These are phyloP conservation scores for Bipolaris victoriae DNA, from an alignment of 2,329 filamentous ascomycete genomes.

Conservation along the genomic window DNA sequence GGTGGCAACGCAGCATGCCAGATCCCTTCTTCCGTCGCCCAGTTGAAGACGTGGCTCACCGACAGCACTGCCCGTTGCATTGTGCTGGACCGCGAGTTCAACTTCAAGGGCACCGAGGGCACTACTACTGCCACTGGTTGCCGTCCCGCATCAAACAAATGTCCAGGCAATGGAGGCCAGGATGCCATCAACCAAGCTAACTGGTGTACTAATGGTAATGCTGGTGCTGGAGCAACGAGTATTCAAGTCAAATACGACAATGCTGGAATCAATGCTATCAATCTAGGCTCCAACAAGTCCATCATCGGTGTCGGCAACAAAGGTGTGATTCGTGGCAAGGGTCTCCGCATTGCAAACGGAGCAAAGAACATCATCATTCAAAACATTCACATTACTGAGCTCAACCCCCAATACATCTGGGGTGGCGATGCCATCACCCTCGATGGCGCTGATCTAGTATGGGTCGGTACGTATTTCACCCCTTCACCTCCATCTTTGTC, in stretches of 20 bases:
- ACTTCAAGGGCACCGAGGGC: constrained; percentile 64
- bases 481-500: background rate
- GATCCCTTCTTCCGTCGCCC: constrained; percentile 39
- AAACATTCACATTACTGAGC: constrained; percentile 53
- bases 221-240: background rate
- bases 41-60: constrained; percentile 66
- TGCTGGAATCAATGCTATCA: constrained; percentile 59
- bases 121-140: constrained; percentile 61
- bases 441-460: constrained; percentile 33
- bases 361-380: constrained; percentile 62
- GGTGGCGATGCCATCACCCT: constrained; percentile 46
- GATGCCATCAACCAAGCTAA: constrained; percentile 64
- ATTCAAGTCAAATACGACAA: constrained; percentile 61
- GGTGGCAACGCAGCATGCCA: constrained; percentile 24
- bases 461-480: background rate
- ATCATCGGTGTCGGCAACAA: constrained; percentile 60
- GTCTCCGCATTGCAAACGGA: constrained; percentile 50
- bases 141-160: constrained; percentile 54
- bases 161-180: constrained; percentile 61
- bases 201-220: constrained; percentile 57
- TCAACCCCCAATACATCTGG: constrained; percentile 47
- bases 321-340: constrained; percentile 65
- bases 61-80: constrained; percentile 63
- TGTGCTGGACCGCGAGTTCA: constrained; percentile 61
- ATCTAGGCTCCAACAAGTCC: constrained; percentile 63